Percentiles rank a stretch among this genome's conserved stretches.
These are phyloP conservation scores for Floccularia luteovirens DNA, from an alignment of 768 basidiomycete genomes.

Conservation along the genomic window DNA sequence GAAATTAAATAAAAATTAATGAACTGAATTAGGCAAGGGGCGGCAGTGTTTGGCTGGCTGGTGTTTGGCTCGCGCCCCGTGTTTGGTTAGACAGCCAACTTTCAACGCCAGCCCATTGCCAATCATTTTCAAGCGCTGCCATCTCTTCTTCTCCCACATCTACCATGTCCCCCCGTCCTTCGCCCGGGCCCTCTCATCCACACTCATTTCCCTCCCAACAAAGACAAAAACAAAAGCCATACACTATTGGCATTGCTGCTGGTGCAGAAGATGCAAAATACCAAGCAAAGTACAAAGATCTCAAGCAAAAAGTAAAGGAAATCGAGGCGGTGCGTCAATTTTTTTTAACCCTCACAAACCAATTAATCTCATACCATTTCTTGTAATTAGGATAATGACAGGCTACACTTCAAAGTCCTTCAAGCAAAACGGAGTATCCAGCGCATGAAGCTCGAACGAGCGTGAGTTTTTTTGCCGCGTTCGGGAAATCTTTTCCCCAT, in stretches of 20 bases:
- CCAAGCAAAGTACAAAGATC: constrained; percentile 80
- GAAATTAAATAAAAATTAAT: too few relatives aligned
- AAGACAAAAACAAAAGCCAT: constrained; percentile 41
- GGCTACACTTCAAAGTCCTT: constrained; percentile 73
- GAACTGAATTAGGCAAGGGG: not conserved
- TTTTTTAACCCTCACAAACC: constrained; percentile 5
- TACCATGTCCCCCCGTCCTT: constrained; percentile 65
- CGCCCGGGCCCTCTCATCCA: constrained; percentile 39
- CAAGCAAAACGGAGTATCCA: constrained; percentile 78
- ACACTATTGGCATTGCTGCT: constrained; percentile 59
- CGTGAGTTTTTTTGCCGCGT: constrained; percentile 46
- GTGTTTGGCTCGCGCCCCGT: constrained; percentile 12
- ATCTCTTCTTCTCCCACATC: constrained; percentile 29
- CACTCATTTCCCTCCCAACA: constrained; percentile 18
- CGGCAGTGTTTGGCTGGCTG: constrained; percentile 4
- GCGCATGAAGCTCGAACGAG: constrained; percentile 82
- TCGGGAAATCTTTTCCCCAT: constrained; percentile 11
- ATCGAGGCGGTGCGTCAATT: constrained; percentile 62
- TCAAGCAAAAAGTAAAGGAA: constrained; percentile 84
- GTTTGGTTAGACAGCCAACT: constrained; percentile 1
- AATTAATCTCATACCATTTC: constrained; percentile 12
- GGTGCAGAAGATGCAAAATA: constrained; percentile 84
- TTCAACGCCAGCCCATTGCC: constrained; percentile 24
- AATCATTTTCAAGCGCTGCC: constrained; percentile 28
- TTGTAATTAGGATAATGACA: constrained; percentile 73